These are phyloP conservation scores for Capronia coronata DNA, from an alignment of 2,329 filamentous ascomycete species.

Conservation along the genomic window DNA sequence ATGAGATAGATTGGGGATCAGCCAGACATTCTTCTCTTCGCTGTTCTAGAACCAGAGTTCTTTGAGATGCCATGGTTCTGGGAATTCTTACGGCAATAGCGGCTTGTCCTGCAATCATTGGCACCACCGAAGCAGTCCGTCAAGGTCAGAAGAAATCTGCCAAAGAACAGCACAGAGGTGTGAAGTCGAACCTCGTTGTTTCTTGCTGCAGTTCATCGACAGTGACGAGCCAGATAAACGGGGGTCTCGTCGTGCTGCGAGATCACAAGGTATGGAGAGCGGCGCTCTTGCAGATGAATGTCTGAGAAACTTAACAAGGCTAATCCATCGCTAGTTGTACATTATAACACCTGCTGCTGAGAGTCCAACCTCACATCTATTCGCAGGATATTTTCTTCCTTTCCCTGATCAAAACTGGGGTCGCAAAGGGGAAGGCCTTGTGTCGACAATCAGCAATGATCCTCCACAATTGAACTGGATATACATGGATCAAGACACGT, in stretches of 20 bases:
- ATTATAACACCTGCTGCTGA: neutral
- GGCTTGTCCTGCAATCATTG: neutral
- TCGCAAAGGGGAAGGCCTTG: constrained; percentile 17
- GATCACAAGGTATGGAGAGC: neutral
- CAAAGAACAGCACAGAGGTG: neutral
- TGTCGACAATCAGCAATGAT: constrained; percentile 19
- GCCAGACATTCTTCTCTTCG: too few species aligned
- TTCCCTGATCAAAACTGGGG: constrained; percentile 12
- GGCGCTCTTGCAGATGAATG: neutral
- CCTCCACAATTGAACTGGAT: constrained; percentile 58
- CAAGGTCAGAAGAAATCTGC: neutral
- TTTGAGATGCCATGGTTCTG: neutral
- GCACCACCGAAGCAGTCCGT: neutral
- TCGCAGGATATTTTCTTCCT: constrained; percentile 36
- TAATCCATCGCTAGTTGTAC: neutral
- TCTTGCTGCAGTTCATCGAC: neutral
- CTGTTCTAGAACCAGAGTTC: too few species aligned
- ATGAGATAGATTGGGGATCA: too few species aligned
- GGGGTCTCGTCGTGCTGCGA: neutral
- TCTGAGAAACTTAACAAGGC: neutral
- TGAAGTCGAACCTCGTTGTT: neutral
- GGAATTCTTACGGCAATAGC: neutral
- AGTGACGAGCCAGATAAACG: neutral
- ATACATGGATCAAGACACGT: constrained; percentile 56
- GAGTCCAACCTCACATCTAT: constrained; percentile 1